A percentile compares a stretch with the other conserved stretches of the same genome.
Conservation (phyloP, 176 grass and related monocot species). For the Carex pumila region DNA sequence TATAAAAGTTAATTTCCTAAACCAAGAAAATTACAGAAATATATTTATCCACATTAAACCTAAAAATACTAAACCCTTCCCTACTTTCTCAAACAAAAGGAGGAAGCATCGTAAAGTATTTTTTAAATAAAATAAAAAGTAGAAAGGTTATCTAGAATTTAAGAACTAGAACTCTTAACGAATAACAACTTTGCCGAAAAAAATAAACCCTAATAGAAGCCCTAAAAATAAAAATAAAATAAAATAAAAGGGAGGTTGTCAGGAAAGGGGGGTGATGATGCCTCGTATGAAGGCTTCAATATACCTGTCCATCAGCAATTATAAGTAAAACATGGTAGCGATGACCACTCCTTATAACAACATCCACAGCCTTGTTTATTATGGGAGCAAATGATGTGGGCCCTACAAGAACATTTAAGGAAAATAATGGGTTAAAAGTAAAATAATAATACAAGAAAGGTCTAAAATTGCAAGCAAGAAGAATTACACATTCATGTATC, state of each 20-base stretch:
- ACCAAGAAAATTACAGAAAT: neutral
- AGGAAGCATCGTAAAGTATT: neutral
- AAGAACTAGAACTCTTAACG: neutral
- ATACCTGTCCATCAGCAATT: conserved; percentile 68
- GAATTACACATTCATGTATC: neutral
- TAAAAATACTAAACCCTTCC: neutral
- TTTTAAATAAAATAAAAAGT: neutral
- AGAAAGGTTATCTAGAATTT: neutral
- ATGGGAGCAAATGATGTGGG: conserved; percentile 70
- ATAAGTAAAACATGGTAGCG: conserved; percentile 77
- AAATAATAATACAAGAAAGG: neutral
- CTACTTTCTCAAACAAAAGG: neutral
- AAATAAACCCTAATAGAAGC: neutral
- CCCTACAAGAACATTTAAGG: conserved; percentile 26
- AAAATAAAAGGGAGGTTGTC: no score
- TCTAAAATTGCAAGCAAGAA: no score
- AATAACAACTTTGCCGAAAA: neutral
- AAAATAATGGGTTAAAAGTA: neutral
- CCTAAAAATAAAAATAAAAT: neutral
- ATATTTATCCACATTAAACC: neutral
- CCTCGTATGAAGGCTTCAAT: neutral
- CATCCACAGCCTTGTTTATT: conserved; percentile 46
- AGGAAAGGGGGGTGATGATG: no score
- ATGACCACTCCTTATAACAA: conserved; percentile 27
- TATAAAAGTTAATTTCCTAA: neutral